phyloP scores from a whole-genome alignment of 768 basidiomycete genomes.

The Xerocomus spinulosus region DNA sequence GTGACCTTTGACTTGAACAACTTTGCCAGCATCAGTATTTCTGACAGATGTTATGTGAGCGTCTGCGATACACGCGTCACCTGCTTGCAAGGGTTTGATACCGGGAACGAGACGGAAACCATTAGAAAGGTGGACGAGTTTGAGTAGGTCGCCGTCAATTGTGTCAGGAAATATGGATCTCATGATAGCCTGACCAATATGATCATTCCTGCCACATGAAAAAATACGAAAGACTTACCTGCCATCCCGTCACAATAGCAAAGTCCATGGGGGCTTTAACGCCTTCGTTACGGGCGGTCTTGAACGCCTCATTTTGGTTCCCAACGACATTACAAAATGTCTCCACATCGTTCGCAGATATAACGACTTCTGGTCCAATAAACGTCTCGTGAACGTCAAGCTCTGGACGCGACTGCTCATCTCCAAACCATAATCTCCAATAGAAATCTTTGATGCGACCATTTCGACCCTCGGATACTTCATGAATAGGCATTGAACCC shows the following conservation, averaged over 20 bases:
- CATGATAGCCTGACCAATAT: conserved; percentile 84
- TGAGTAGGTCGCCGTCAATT: conserved; percentile 92
- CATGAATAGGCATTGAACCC: conserved; percentile 91
- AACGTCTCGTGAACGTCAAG: conserved; percentile 81
- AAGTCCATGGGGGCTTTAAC: conserved; percentile 97
- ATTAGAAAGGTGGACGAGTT: conserved; percentile 95
- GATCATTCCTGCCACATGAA: conserved; percentile 3
- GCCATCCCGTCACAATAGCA: conserved; percentile 97
- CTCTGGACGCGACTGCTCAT: conserved; percentile 68
- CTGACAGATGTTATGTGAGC: conserved; percentile 85
- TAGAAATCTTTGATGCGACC: conserved; percentile 94
- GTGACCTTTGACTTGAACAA: conserved; percentile 83
- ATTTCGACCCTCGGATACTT: conserved; percentile 79
- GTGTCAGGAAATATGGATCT: conserved; percentile 90
- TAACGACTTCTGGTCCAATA: conserved; percentile 79
- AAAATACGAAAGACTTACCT: conserved; percentile 50
- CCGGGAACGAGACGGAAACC: conserved; percentile 89
- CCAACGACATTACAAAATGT: conserved; percentile 91
- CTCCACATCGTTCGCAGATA: conserved; percentile 74
- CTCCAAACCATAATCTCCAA: conserved; percentile 98
- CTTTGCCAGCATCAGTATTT: conserved; percentile 90
- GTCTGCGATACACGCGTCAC: conserved; percentile 87
- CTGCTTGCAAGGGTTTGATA: conserved; percentile 69
- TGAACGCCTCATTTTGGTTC: conserved; percentile 89
- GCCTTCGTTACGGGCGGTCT: conserved; percentile 58